phyloP scores from a whole-genome alignment of 73 alveolate genomes.

The Paramecium caudatum region DNA sequence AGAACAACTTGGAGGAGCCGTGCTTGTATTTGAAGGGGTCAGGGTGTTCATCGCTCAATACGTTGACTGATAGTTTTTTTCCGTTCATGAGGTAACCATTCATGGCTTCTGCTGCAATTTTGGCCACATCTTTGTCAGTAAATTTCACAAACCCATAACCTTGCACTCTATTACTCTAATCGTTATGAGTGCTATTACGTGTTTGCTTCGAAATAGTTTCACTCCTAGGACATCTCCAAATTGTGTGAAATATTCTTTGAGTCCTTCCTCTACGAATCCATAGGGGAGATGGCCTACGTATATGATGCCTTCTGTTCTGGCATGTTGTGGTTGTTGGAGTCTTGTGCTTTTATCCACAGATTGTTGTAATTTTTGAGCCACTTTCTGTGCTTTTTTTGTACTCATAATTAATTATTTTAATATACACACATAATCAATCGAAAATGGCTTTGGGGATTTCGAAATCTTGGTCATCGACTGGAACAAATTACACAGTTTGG shows the following conservation, averaged over 20 bases:
- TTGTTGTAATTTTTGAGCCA: neutral
- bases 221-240: conserved; percentile 93
- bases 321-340: neutral
- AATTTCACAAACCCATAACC: conserved; percentile 98
- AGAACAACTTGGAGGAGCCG: conserved; percentile 87
- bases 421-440: conserved; percentile 54
- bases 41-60: conserved; percentile 86
- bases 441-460: conserved; percentile 53
- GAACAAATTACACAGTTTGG: no score
- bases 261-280: conserved; percentile 94
- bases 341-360: conserved; percentile 3
- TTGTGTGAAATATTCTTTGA: conserved; percentile 93
- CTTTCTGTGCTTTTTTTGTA: conserved; percentile 24
- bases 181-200: no score
- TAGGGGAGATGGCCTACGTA: conserved; percentile 98
- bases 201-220: conserved; percentile 87
- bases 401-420: conserved; percentile 44
- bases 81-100: conserved; percentile 91
- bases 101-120: conserved; percentile 96
- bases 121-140: conserved; percentile 91
- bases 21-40: conserved; percentile 91
- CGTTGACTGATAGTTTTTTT: conserved; percentile 88
- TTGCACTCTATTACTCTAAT: conserved; percentile 91
- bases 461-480: no score
- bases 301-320: conserved; percentile 70